A percentile compares a stretch with the other conserved stretches of the same genome.
These are phyloP conservation scores for Zanthoxylum bungeanum DNA, from an alignment of 345 rosid species.

Conservation along the genomic window DNA sequence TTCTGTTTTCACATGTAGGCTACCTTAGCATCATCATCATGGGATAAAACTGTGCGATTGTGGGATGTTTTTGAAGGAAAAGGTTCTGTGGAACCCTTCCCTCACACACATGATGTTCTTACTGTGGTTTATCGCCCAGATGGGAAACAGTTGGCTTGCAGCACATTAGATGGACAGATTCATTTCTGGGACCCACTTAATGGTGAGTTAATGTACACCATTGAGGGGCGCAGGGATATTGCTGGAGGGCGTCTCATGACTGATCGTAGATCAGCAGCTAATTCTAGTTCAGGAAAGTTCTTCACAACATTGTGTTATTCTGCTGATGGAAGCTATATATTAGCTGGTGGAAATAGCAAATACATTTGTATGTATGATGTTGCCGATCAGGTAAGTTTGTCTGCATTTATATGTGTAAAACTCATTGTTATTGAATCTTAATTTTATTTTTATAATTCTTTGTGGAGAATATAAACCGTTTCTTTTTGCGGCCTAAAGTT, in stretches of 20 bases:
- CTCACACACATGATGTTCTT: slow-evolving; percentile 89
- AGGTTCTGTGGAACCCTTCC: slow-evolving; percentile 81
- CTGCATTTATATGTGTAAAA: neutral
- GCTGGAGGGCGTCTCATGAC: slow-evolving; percentile 92
- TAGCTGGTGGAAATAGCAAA: slow-evolving; percentile 97
- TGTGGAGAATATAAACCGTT: neutral
- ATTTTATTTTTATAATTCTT: neutral
- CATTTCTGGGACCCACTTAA: slow-evolving; percentile 96
- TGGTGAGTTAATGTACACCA: slow-evolving; percentile 84
- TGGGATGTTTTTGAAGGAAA: slow-evolving; percentile 97
- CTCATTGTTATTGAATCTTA: neutral
- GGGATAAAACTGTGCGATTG: slow-evolving; percentile 90
- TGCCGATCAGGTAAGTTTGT: slow-evolving; percentile 76
- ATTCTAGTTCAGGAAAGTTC: slow-evolving; percentile 93
- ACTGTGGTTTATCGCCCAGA: slow-evolving; percentile 90
- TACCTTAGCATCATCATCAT: slow-evolving; percentile 87
- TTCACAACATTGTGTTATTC: slow-evolving; percentile 87
- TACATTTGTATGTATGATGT: slow-evolving; percentile 96
- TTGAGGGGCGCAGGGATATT: slow-evolving; percentile 96
- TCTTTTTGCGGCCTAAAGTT: neutral
- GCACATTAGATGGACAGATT: slow-evolving; percentile 92
- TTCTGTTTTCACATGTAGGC: slow-evolving; percentile 36
- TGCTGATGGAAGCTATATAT: slow-evolving; percentile 92
- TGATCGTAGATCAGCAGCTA: slow-evolving; percentile 90
- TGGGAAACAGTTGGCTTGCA: slow-evolving; percentile 87